Evolutionary conservation across 371 early-diverging fungal genomes (phyloP).

Genomic region (Mortierella sp.): DNA sequence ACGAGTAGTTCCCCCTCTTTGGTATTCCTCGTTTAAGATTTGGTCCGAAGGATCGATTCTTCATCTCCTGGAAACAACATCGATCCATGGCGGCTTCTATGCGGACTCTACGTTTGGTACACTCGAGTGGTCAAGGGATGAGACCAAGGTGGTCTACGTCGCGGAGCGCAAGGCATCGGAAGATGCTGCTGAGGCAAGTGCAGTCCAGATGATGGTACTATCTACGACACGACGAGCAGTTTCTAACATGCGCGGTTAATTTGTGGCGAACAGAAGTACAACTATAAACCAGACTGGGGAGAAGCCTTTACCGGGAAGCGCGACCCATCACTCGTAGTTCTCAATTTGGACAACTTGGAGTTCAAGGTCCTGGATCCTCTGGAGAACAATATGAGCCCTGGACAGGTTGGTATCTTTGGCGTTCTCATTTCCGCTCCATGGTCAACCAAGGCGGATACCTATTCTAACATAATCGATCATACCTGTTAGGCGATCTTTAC

Average conservation of each 20-base stretch:
- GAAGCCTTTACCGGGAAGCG: constrained; percentile 63
- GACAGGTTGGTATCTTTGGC: constrained; percentile 34
- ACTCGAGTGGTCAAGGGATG: constrained; percentile 66
- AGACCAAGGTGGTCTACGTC: constrained; percentile 61
- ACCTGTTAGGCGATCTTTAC: constrained; percentile 40
- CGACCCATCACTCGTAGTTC: constrained; percentile 58
- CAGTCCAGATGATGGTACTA: too few species aligned
- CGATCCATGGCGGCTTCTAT: constrained; percentile 71
- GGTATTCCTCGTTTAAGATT: constrained; percentile 22
- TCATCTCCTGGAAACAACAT: constrained; percentile 62
- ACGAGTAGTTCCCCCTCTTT: neutral
- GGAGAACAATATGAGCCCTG: constrained; percentile 43
- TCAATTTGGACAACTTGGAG: constrained; percentile 51
- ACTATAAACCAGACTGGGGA: constrained; percentile 64
- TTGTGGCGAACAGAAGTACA: constrained; percentile 25
- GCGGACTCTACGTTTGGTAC: constrained; percentile 71
- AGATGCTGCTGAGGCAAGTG: constrained; percentile 41
- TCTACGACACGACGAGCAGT: too few species aligned
- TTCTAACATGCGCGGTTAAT: too few species aligned
- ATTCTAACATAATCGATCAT: too few species aligned
- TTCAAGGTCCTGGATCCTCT: constrained; percentile 39
- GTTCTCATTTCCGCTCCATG: constrained; percentile 1
- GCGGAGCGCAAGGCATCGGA: constrained; percentile 65
- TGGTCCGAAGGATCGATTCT: constrained; percentile 58
- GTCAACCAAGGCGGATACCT: too few species aligned